A percentile compares a stretch with the other conserved stretches of the same genome.
phyloP scores from a whole-genome alignment of 1,139 yeast species.

The Pneumocystis wakefieldiae region DNA sequence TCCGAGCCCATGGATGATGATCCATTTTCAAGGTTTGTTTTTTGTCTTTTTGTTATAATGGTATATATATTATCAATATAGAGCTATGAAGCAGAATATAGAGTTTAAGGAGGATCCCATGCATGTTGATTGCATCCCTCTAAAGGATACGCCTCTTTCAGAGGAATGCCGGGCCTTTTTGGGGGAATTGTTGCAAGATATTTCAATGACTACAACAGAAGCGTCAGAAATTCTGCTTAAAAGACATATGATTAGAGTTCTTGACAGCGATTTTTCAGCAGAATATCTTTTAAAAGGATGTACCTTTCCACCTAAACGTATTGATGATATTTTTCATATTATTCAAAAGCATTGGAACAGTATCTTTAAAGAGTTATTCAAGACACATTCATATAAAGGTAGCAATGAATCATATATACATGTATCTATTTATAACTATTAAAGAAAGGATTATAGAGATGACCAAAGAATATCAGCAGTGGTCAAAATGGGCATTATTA shows the following conservation, averaged over 20 bases:
- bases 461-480: not conserved
- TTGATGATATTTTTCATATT: not conserved
- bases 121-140: not conserved
- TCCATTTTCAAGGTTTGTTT: not conserved
- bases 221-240: not conserved
- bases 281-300: not conserved
- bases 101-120: not conserved
- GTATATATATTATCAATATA: not conserved
- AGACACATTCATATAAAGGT: not conserved
- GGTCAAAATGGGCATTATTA: not conserved
- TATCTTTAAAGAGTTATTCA: not conserved
- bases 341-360: not conserved
- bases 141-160: not conserved
- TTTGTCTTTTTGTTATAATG: not conserved
- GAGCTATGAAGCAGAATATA: not conserved
- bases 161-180: not conserved
- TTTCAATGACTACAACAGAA: not conserved
- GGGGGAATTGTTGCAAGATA: not conserved
- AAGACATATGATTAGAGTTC: not conserved
- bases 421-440: no score
- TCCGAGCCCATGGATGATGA: not conserved
- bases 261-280: not conserved
- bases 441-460: not conserved
- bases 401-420: no score
- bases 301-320: not conserved